Percentiles rank a stretch among this genome's conserved stretches.
These are phyloP conservation scores for Xerocomus brunneocitrinus DNA, from an alignment of 768 basidiomycete species.

Conservation along the genomic window DNA sequence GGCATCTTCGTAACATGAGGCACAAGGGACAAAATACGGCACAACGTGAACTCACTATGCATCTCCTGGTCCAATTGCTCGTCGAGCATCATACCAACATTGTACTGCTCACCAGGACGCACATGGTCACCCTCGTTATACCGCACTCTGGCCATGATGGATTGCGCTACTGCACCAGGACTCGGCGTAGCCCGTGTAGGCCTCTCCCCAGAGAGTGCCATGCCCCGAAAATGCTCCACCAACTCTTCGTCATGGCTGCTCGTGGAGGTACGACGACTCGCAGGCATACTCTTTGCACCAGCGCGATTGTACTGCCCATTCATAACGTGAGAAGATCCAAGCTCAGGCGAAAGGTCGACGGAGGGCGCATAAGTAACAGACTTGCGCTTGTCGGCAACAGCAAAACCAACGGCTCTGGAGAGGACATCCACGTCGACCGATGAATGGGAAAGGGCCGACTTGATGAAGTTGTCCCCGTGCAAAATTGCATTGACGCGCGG, in stretches of 20 bases:
- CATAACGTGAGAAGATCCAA: conserved; percentile 38
- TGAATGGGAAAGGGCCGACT: conserved; percentile 43
- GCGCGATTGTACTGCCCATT: conserved; percentile 62
- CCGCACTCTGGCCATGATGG: conserved; percentile 50
- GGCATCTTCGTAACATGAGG: conserved; percentile 52
- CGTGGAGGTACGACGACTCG: conserved; percentile 83
- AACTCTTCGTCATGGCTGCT: conserved; percentile 84
- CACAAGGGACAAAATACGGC: conserved; percentile 5
- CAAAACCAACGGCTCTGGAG: conserved; percentile 64
- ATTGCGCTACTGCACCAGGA: conserved; percentile 47
- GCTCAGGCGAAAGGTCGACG: conserved; percentile 69
- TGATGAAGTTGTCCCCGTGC: conserved; percentile 49
- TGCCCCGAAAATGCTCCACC: conserved; percentile 67
- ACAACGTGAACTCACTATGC: conserved; percentile 60
- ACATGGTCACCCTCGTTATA: conserved; percentile 57
- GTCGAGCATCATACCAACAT: conserved; percentile 87
- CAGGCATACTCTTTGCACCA: conserved; percentile 90
- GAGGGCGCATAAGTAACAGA: conserved; percentile 82
- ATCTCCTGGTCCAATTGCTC: conserved; percentile 93
- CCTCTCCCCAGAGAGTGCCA: conserved; percentile 64
- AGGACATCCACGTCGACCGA: conserved; percentile 59
- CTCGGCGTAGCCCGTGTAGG: conserved; percentile 54
- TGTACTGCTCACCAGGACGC: conserved; percentile 60
- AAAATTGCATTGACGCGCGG: conserved; percentile 74
- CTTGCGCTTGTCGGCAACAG: conserved; percentile 73